Evolutionary conservation across 108 stramenopile genomes (phyloP).

Genomic region (Fragilaria radians): DNA sequence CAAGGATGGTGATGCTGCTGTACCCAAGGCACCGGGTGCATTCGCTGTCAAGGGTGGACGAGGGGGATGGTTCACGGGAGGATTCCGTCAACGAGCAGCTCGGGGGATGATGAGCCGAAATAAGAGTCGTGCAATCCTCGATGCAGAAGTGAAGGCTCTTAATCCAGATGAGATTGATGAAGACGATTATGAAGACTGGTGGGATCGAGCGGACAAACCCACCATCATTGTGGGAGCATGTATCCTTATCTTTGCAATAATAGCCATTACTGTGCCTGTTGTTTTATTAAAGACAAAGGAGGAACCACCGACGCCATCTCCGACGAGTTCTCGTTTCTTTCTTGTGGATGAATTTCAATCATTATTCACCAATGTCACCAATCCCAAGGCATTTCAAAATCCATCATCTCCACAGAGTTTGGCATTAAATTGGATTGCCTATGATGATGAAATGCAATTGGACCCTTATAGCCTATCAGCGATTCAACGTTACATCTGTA

Average conservation of each 20-base stretch:
- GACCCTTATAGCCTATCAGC: conserved; percentile 17
- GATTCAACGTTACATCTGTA: conserved; percentile 29
- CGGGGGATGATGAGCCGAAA: background rate
- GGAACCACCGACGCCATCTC: background rate
- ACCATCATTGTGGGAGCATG: background rate
- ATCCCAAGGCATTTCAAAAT: conserved; percentile 12
- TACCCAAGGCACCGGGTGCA: background rate
- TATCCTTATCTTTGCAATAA: background rate
- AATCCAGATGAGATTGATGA: background rate
- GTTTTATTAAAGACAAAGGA: background rate
- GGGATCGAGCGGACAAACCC: background rate
- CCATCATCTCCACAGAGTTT: conserved; percentile 19
- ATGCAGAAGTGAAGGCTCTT: background rate
- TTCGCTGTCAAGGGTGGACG: background rate
- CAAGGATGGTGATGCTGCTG: background rate
- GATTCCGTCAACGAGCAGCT: background rate
- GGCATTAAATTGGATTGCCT: conserved; percentile 28
- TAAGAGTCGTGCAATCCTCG: background rate
- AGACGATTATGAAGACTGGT: background rate
- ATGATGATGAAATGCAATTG: conserved; percentile 34
- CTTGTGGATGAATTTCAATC: background rate
- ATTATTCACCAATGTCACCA: background rate
- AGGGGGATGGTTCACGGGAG: background rate
- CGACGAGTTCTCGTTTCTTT: background rate
- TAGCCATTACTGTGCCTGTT: background rate